Evolutionary conservation across 1,284 basidiomycete genomes (phyloP).

Genomic region (Pseudozyma flocculosa): DNA sequence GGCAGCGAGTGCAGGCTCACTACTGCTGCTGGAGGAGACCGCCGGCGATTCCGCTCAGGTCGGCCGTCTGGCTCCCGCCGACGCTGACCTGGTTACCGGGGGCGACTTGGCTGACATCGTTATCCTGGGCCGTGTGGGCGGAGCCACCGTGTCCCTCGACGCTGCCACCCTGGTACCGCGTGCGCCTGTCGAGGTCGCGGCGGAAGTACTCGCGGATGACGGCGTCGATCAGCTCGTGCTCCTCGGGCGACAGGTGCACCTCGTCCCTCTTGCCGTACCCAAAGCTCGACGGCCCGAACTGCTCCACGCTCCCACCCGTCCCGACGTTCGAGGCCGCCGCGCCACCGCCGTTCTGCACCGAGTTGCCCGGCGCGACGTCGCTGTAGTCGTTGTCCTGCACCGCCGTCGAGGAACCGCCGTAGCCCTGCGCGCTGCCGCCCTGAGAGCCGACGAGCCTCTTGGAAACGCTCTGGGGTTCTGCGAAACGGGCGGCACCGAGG

Average conservation of each 20-base stretch:
- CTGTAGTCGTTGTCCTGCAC: slow-evolving; percentile 23
- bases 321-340: slow-evolving; percentile 11
- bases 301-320: slow-evolving; percentile 7
- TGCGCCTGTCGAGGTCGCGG: no score
- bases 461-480: no score
- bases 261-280: no score
- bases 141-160: slow-evolving; percentile 12
- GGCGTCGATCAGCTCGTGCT: no score
- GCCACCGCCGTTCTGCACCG: slow-evolving; percentile 14
- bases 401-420: slow-evolving; percentile 6
- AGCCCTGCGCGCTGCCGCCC: slow-evolving; percentile 10
- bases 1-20: no score
- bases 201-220: no score
- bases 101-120: slow-evolving; percentile 6
- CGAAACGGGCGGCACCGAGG: no score
- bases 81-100: slow-evolving; percentile 10
- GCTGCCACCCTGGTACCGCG: slow-evolving; percentile 3
- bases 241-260: no score
- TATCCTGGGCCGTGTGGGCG: slow-evolving; percentile 6
- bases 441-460: no score
- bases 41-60: slow-evolving; percentile 11
- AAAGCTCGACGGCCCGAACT: slow-evolving; percentile 6
- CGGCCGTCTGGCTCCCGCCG: slow-evolving; percentile 7
- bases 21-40: slow-evolving; percentile 3
- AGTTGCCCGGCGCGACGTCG: slow-evolving; percentile 14